These are phyloP conservation scores for Neurospora cerealis DNA, from an alignment of 495 filamentous ascomycete species.

Conservation along the genomic window DNA sequence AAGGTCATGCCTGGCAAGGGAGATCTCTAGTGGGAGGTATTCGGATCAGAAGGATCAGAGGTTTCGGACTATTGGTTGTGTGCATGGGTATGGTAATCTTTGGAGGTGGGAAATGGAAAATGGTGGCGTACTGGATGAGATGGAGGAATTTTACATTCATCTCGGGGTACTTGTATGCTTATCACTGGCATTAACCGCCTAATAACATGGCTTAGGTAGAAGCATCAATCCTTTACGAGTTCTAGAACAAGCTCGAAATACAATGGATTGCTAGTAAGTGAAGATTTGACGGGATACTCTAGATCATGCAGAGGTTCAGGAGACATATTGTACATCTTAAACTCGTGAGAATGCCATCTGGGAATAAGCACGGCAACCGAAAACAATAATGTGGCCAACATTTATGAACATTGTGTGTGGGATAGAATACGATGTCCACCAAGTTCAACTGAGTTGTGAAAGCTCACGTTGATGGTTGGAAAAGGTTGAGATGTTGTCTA, in stretches of 20 bases:
- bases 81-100: background rate
- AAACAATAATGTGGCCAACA: background rate
- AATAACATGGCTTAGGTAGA: background rate
- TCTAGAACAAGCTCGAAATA: background rate
- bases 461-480: background rate
- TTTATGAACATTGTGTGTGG: background rate
- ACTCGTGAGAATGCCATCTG: background rate
- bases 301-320: background rate
- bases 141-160: background rate
- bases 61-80: background rate
- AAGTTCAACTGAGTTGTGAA: background rate
- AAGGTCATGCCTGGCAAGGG: constrained; percentile 59
- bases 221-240: background rate
- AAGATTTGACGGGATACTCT: background rate
- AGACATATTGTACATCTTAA: background rate
- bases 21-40: constrained; percentile 20
- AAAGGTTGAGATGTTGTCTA: background rate
- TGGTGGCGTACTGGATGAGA: background rate
- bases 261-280: background rate
- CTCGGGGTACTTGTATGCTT: background rate
- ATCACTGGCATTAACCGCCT: background rate
- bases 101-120: background rate
- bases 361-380: background rate
- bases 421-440: background rate
- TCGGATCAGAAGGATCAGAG: background rate